Percentiles rank a stretch among this genome's conserved stretches.
Conservation (phyloP, 2,329 filamentous ascomycete genomes). For the Colletotrichum viniferum region DNA sequence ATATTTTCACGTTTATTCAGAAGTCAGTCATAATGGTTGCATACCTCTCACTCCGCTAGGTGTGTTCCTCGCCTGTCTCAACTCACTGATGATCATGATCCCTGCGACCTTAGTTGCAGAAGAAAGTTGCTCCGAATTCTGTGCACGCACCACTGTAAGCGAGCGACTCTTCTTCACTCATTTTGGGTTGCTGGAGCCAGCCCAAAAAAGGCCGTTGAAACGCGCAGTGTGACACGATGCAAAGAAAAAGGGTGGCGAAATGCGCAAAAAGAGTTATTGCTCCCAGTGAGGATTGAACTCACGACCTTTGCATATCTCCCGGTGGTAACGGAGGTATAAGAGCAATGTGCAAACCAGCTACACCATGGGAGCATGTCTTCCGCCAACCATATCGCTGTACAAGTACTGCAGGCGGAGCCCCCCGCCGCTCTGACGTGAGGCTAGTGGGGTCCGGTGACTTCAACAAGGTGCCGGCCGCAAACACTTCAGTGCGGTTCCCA, state of each 20-base stretch:
- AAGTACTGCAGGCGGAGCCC: neutral
- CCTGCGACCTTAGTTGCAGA: slow-evolving; percentile 18
- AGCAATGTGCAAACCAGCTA: slow-evolving; percentile 38
- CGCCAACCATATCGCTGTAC: neutral
- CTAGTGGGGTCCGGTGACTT: neutral
- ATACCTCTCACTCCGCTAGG: neutral
- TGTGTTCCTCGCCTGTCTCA: too few species aligned
- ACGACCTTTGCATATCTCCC: slow-evolving; percentile 33
- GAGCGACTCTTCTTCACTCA: too few species aligned
- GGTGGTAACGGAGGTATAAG: slow-evolving; percentile 30
- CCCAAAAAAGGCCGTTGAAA: neutral
- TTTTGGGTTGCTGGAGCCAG: neutral
- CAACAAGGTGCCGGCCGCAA: neutral
- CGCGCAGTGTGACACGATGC: neutral
- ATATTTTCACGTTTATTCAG: neutral
- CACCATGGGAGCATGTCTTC: slow-evolving; percentile 28
- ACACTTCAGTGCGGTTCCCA: neutral
- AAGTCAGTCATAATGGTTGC: neutral
- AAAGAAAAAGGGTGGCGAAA: neutral
- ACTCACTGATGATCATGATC: neutral
- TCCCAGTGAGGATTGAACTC: slow-evolving; percentile 35
- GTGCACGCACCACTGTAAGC: neutral
- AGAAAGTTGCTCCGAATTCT: neutral
- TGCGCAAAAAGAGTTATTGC: slow-evolving; percentile 1
- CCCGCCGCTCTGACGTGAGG: neutral